A percentile compares a stretch with the other conserved stretches of the same genome.
These are phyloP conservation scores for Dactylonectria macrodidyma DNA, from an alignment of 2,329 filamentous ascomycete species.

Conservation along the genomic window DNA sequence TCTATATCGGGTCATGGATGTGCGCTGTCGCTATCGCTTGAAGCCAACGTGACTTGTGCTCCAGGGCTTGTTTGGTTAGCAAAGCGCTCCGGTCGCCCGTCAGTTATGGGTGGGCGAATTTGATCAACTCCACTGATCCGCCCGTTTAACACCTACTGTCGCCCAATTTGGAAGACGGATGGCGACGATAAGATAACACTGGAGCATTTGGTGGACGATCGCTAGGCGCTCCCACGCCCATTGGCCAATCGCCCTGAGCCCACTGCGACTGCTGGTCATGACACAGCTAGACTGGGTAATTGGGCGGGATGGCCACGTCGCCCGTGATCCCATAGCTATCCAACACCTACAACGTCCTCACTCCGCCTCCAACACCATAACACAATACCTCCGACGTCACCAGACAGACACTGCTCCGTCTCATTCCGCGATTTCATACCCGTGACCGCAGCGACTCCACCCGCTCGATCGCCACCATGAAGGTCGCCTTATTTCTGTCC, in stretches of 20 bases:
- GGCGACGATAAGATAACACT: slow-evolving; percentile 16
- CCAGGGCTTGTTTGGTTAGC: slow-evolving; percentile 18
- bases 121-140: slow-evolving; percentile 5
- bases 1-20: slow-evolving; percentile 10
- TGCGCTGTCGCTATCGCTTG: slow-evolving; percentile 22
- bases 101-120: not conserved
- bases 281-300: slow-evolving; percentile 16
- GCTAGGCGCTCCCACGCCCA: not conserved
- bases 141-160: slow-evolving; percentile 9
- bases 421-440: slow-evolving; percentile 20
- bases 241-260: slow-evolving; percentile 28
- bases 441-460: slow-evolving; percentile 19
- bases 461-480: slow-evolving; percentile 59
- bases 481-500: slow-evolving; percentile 63
- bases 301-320: slow-evolving; percentile 45
- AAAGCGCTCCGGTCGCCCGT: slow-evolving; percentile 11
- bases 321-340: slow-evolving; percentile 31
- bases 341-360: slow-evolving; percentile 36
- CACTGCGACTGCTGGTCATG: slow-evolving; percentile 18
- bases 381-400: slow-evolving; percentile 45
- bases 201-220: not conserved
- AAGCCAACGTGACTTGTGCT: slow-evolving; percentile 18
- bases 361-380: slow-evolving; percentile 31
- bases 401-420: slow-evolving; percentile 25
- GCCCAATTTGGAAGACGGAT: not conserved